These are phyloP conservation scores for Verticillium longisporum DNA, from an alignment of 2,329 filamentous ascomycete genomes.

Conservation along the genomic window DNA sequence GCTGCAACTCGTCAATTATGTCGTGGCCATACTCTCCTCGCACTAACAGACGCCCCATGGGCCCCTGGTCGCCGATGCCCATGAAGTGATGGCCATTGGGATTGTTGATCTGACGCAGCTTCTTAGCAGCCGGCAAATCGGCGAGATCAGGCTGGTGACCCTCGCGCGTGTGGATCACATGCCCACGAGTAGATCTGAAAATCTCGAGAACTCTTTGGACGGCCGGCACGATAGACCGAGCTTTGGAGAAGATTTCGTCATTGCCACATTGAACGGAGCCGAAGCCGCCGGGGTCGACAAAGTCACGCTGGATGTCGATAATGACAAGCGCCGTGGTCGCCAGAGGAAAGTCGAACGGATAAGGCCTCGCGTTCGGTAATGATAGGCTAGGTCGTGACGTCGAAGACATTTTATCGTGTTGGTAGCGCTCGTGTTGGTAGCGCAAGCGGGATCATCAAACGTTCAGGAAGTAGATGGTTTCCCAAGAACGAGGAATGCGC, in stretches of 20 bases:
- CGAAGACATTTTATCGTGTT: neutral
- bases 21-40: slow-evolving; percentile 49
- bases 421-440: too few species aligned
- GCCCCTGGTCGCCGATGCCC: slow-evolving; percentile 44
- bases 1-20: slow-evolving; percentile 45
- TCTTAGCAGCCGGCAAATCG: slow-evolving; percentile 44
- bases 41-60: slow-evolving; percentile 45
- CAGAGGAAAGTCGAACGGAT: slow-evolving; percentile 26
- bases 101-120: slow-evolving; percentile 37
- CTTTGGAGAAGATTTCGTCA: slow-evolving; percentile 22
- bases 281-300: slow-evolving; percentile 38
- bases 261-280: slow-evolving; percentile 39
- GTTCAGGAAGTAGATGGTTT: too few species aligned
- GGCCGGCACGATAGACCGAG: slow-evolving; percentile 34
- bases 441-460: too few species aligned
- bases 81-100: slow-evolving; percentile 28
- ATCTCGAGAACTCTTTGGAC: slow-evolving; percentile 29
- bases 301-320: slow-evolving; percentile 51
- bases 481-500: too few species aligned
- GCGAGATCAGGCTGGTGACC: slow-evolving; percentile 45
- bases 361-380: slow-evolving; percentile 13
- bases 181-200: slow-evolving; percentile 30
- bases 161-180: slow-evolving; percentile 43
- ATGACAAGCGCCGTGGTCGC: slow-evolving; percentile 42
- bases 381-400: neutral